Evolutionary conservation across 2,329 filamentous ascomycete genomes (phyloP).

Genomic region (Cercospora zeae-maydis): DNA sequence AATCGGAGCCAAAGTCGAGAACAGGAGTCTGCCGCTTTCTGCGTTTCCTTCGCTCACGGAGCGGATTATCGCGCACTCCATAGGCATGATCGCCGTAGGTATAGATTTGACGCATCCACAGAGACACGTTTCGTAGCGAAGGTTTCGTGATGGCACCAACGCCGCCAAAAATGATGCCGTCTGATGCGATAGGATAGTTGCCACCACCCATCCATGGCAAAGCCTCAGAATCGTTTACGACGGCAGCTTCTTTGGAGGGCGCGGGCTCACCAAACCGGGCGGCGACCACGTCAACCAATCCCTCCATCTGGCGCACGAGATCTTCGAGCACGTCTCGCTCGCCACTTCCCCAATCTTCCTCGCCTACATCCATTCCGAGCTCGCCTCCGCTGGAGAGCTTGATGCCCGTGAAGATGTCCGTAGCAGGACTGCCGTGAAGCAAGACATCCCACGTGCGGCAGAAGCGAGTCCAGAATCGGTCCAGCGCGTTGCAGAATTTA

Average conservation of each 20-base stretch:
- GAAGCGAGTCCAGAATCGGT: constrained; percentile 76
- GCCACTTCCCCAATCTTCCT: constrained; percentile 90
- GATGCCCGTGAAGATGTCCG: constrained; percentile 74
- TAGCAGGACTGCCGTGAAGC: constrained; percentile 81
- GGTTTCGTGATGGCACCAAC: constrained; percentile 67
- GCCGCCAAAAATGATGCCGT: constrained; percentile 84
- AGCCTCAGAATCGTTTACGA: constrained; percentile 28
- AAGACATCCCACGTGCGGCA: constrained; percentile 76
- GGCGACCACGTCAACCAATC: constrained; percentile 82
- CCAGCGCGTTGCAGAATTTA: constrained; percentile 68
- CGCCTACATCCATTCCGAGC: constrained; percentile 87
- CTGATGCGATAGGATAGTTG: constrained; percentile 63
- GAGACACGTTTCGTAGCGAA: constrained; percentile 68
- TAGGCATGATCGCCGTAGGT: constrained; percentile 80
- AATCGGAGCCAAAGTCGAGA: constrained; percentile 1
- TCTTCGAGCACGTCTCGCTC: constrained; percentile 91
- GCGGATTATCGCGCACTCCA: constrained; percentile 75
- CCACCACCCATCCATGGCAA: constrained; percentile 71
- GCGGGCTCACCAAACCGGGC: constrained; percentile 71
- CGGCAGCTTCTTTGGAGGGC: constrained; percentile 30
- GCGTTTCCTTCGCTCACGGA: constrained; percentile 56
- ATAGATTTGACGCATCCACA: constrained; percentile 88
- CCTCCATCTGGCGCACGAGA: constrained; percentile 73
- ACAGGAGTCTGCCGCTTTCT: constrained; percentile 38
- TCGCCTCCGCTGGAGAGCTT: constrained; percentile 89